Conservation (phyloP, 2,329 filamentous ascomycete species). For the Sporothrix phasma region DNA sequence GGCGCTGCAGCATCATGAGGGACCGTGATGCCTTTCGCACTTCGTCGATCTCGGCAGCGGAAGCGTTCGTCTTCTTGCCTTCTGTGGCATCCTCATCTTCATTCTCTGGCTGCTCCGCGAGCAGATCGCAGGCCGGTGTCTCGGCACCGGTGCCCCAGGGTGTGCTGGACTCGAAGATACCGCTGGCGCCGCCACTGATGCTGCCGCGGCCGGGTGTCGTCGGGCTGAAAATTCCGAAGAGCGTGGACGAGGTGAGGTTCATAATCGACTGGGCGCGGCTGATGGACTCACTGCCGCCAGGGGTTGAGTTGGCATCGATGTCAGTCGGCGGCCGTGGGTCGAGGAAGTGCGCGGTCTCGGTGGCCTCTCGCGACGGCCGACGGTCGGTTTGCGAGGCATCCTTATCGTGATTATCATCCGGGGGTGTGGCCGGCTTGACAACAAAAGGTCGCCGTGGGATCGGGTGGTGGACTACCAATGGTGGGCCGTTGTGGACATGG, state of each 20-base stretch:
- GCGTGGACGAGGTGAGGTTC: conserved; percentile 80
- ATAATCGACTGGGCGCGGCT: conserved; percentile 67
- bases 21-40: conserved; percentile 17
- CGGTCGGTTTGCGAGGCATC: not conserved
- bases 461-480: conserved; percentile 52
- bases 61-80: not conserved
- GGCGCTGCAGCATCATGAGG: conserved; percentile 18
- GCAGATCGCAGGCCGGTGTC: conserved; percentile 41
- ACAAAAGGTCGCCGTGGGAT: conserved; percentile 64
- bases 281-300: conserved; percentile 30
- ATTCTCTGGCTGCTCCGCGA: not conserved
- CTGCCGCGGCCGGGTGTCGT: conserved; percentile 30
- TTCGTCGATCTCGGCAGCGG: conserved; percentile 14
- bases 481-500: conserved; percentile 24
- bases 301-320: conserved; percentile 19
- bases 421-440: conserved; percentile 39
- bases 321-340: conserved; percentile 2
- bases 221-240: conserved; percentile 82
- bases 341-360: conserved; percentile 9
- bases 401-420: conserved; percentile 24
- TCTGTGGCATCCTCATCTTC: not conserved
- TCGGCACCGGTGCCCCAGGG: conserved; percentile 73
- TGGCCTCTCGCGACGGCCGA: not conserved
- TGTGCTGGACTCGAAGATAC: conserved; percentile 44
- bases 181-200: conserved; percentile 13